These are phyloP conservation scores for Termitomyces sp. DNA, from an alignment of 768 basidiomycete species.

Conservation along the genomic window DNA sequence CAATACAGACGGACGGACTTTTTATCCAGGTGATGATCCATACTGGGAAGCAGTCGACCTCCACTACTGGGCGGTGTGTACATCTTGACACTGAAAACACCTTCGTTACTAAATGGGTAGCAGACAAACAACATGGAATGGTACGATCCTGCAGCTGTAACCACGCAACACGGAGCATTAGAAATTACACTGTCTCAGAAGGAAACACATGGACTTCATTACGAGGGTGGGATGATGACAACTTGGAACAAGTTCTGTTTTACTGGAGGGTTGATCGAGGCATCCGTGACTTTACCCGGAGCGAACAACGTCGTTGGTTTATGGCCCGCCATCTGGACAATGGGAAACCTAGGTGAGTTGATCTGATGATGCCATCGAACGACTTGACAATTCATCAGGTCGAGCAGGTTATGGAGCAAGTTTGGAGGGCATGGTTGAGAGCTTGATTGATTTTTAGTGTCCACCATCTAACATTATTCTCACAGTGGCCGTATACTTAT, in stretches of 20 bases:
- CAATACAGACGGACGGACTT: slow-evolving; percentile 70
- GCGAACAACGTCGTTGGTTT: slow-evolving; percentile 55
- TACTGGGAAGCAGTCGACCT: slow-evolving; percentile 85
- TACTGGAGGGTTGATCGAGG: slow-evolving; percentile 77
- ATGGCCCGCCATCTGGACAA: slow-evolving; percentile 80
- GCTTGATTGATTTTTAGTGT: neutral
- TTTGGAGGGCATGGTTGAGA: slow-evolving; percentile 63
- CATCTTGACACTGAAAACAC: neutral
- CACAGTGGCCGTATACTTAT: slow-evolving; percentile 78
- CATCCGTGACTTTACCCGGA: slow-evolving; percentile 66
- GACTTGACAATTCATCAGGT: slow-evolving; percentile 28
- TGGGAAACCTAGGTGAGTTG: slow-evolving; percentile 65
- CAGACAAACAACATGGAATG: slow-evolving; percentile 78
- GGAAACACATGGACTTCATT: slow-evolving; percentile 65
- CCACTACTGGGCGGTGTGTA: slow-evolving; percentile 65
- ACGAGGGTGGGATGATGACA: slow-evolving; percentile 64
- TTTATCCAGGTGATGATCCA: slow-evolving; percentile 86
- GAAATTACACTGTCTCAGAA: slow-evolving; percentile 68
- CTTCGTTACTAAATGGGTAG: neutral
- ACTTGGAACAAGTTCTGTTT: slow-evolving; percentile 94
- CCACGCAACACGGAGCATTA: slow-evolving; percentile 68
- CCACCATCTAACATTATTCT: slow-evolving; percentile 2
- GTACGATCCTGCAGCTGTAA: slow-evolving; percentile 80
- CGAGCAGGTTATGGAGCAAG: slow-evolving; percentile 86
- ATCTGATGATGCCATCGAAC: neutral